Conservation (phyloP, 345 rosid genomes). For the Carallia pectinifolia region DNA sequence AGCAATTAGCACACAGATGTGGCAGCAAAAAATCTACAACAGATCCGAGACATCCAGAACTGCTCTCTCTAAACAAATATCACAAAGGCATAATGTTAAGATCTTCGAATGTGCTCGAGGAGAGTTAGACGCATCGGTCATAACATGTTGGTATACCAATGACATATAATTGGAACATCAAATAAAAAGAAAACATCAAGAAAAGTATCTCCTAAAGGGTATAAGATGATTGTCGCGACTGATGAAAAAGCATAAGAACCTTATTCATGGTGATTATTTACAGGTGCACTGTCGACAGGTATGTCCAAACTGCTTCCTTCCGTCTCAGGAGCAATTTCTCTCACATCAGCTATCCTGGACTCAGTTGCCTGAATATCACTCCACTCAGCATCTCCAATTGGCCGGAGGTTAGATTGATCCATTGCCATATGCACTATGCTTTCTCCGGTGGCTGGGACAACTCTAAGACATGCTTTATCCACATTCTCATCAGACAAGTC, state of each 20-base stretch:
- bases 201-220: not conserved
- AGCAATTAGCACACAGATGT: no score
- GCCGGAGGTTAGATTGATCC: constrained; percentile 54
- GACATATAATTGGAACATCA: no score
- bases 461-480: constrained; percentile 86
- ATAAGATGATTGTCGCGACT: constrained; percentile 41
- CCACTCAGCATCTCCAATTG: constrained; percentile 72
- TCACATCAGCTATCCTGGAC: constrained; percentile 68
- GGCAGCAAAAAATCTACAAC: no score
- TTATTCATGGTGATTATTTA: constrained; percentile 45
- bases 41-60: no score
- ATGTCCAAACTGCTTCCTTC: constrained; percentile 77
- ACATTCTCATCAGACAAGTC: constrained; percentile 70
- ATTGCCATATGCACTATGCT: constrained; percentile 59
- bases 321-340: constrained; percentile 64
- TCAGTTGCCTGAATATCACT: constrained; percentile 92
- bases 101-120: no score
- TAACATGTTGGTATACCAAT: no score
- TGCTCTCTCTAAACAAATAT: no score
- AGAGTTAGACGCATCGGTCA: no score
- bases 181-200: no score
- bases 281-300: constrained; percentile 50
- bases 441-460: constrained; percentile 47
- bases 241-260: constrained; percentile 43
- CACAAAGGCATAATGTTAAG: no score